Evolutionary conservation across 192 early-diverging fungal species (phyloP), one percentile per base, ranked within the genome.

Genomic region (Linnemannia hyalina): DNA sequence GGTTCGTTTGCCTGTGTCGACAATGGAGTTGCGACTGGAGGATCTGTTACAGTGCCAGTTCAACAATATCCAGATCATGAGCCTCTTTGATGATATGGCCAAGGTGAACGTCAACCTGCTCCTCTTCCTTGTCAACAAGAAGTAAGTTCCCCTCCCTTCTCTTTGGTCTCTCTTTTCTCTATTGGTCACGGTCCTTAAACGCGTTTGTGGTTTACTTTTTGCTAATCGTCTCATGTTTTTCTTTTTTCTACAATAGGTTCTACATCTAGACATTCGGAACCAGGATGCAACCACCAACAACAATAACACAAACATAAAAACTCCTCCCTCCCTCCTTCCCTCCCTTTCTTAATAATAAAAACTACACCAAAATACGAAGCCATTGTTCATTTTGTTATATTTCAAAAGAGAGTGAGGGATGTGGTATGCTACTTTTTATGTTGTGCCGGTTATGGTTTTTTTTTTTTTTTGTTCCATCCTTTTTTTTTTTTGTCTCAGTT

Each of bases 81-180:
- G 93, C 40, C 88, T 99, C 26, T 96, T 98, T 88, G 98, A 98
- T 83, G 95, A 95, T 57, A 94, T 95, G 68, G 95, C 93, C 26
- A 97, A 97, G 76, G 96, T 99, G 65, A 99, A 99, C 89, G 94
- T 99, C 46, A 99, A 99, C 82, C 82, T 99, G 78, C 90, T 99
- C 70, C 95, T 99, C 49, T 99, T 94, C 85, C 88, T 99, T 38
- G 94, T 99, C 81, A 99, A 99, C 93, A 99, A 99, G 88, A 98
- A 99, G 95, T 99, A 85, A 80, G 82, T 83, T 0, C 13, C 44
- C 13, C 44, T 15, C 13, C 13, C n/a, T n/a, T 11, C 54, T 47
- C 32, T 11, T 73, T 68, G 5, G 46, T 81, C 3, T 36, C 18
- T 63, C 0, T 70, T 0, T 52, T 54, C 22, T 29, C 41, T 16